Conservation (phyloP, 108 stramenopile genomes). For the Cyclotella atomus region DNA sequence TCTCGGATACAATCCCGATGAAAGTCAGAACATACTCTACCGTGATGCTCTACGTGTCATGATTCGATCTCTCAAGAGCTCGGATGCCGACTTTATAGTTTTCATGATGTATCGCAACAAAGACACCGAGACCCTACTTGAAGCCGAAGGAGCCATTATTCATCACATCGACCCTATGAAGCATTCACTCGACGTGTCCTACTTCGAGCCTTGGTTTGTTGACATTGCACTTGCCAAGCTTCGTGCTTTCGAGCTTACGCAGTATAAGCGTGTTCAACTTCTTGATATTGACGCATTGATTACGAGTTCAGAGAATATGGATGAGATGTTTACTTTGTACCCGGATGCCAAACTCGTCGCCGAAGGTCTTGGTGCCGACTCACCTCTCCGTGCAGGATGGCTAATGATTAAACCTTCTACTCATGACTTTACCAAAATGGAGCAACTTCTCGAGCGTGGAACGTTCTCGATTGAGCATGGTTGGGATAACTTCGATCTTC, state of each 20-base stretch:
- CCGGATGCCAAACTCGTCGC: conserved; percentile 6
- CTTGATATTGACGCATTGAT: conserved; percentile 5
- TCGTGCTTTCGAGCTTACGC: conserved; percentile 14
- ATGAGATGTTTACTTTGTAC: neutral
- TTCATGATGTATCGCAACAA: conserved; percentile 1
- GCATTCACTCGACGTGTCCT: neutral
- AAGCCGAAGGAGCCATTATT: conserved; percentile 3
- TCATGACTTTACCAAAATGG: neutral
- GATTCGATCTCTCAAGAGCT: conserved; percentile 1
- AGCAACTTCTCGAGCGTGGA: conserved; percentile 4
- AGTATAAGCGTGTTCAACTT: conserved; percentile 16
- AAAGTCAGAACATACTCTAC: conserved; percentile 7
- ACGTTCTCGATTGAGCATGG: neutral
- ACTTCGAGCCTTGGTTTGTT: conserved; percentile 21
- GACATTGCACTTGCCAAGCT: conserved; percentile 16
- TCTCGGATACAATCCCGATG: conserved; percentile 12
- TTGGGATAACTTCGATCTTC: conserved; percentile 5
- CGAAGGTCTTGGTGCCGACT: conserved; percentile 5
- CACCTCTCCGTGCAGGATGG: conserved; percentile 9
- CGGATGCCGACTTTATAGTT: conserved; percentile 8
- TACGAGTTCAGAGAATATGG: neutral
- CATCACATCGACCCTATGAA: conserved; percentile 1
- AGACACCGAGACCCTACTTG: neutral
- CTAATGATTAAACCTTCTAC: conserved; percentile 4
- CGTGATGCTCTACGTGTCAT: conserved; percentile 13